Percentiles rank a stretch among this genome's conserved stretches.
These are phyloP conservation scores for Antitrichia curtipendula DNA, from an alignment of 225 moss, liverwort and hornwort genomes.

Conservation along the genomic window DNA sequence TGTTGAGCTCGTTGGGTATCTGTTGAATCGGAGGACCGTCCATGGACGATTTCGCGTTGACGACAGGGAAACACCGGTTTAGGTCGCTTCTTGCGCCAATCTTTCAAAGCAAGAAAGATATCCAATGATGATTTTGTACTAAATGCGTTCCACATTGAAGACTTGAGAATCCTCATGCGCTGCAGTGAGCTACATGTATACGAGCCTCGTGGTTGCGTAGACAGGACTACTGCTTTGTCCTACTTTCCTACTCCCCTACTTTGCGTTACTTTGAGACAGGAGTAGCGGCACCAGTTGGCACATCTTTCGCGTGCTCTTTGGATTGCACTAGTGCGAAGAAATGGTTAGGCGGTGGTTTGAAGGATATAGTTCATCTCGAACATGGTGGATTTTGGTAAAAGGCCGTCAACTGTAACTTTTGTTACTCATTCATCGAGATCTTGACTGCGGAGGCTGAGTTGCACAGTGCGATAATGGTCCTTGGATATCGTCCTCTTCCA, in stretches of 20 bases:
- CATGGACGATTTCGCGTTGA: neutral
- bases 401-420: neutral
- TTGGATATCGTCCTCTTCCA: neutral
- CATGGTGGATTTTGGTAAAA: neutral
- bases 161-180: neutral
- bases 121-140: neutral
- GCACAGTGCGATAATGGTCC: neutral
- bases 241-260: neutral
- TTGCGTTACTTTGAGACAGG: neutral
- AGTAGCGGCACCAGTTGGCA: neutral
- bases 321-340: neutral
- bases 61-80: neutral
- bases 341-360: neutral
- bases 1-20: neutral
- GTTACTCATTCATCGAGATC: neutral
- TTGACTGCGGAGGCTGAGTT: neutral
- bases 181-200: neutral
- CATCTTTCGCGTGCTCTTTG: neutral
- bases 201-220: neutral
- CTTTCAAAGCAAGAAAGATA: neutral
- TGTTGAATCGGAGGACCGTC: neutral
- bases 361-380: neutral
- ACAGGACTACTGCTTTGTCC: neutral
- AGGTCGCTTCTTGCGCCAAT: neutral
- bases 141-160: neutral